phyloP scores from a whole-genome alignment of 306 rosid species.

The Coriaria nepalensis region DNA sequence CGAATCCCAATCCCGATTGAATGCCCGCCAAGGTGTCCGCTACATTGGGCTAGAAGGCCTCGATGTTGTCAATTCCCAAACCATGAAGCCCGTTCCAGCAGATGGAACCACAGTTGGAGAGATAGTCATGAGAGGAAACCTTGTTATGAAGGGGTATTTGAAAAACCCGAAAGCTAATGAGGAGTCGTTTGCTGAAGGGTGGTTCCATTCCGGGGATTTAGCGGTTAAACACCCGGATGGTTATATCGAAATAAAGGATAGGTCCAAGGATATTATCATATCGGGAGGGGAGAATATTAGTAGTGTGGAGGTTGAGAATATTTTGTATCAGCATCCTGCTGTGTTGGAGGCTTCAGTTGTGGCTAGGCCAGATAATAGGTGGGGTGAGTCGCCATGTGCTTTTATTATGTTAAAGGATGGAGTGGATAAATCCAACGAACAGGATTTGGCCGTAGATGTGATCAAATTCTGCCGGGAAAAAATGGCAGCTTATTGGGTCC shows the following conservation, averaged over 20 bases:
- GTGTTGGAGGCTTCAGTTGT: slow-evolving; percentile 77
- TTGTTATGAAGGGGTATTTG: slow-evolving; percentile 80
- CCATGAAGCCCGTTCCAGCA: slow-evolving; percentile 49
- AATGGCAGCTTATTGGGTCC: slow-evolving; percentile 75
- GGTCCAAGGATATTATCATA: slow-evolving; percentile 57
- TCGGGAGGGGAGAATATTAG: slow-evolving; percentile 87
- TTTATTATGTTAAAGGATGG: slow-evolving; percentile 56
- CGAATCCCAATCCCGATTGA: slow-evolving; percentile 29
- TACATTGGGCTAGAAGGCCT: slow-evolving; percentile 46
- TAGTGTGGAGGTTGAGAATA: slow-evolving; percentile 67
- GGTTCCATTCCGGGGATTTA: slow-evolving; percentile 77
- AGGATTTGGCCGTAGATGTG: slow-evolving; percentile 27
- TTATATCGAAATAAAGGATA: slow-evolving; percentile 66
- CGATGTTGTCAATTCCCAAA: slow-evolving; percentile 53
- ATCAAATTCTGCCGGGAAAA: slow-evolving; percentile 38
- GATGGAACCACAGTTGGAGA: slow-evolving; percentile 75
- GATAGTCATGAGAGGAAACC: slow-evolving; percentile 73
- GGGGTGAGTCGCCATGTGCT: slow-evolving; percentile 94
- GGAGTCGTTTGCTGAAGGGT: slow-evolving; percentile 59
- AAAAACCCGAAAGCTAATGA: slow-evolving; percentile 56
- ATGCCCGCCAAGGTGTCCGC: slow-evolving; percentile 64
- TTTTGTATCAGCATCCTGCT: slow-evolving; percentile 53
- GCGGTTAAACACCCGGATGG: slow-evolving; percentile 69
- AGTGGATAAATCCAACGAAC: neutral
- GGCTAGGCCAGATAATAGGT: slow-evolving; percentile 57